Conservation (phyloP, 306 rosid genomes). For the Amphicarpaea edgeworthii region DNA sequence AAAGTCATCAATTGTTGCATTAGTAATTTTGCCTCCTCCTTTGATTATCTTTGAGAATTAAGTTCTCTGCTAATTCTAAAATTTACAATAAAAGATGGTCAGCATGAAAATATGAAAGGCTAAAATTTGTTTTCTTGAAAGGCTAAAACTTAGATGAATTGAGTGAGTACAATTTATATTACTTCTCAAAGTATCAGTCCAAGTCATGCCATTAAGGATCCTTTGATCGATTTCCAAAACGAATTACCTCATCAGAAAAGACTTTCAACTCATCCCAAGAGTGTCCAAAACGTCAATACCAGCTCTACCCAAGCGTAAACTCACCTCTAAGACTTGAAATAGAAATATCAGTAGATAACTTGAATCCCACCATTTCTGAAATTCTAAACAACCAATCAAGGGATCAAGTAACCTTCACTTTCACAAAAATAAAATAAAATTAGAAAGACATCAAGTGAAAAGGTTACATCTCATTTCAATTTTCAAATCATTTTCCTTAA, state of each 20-base stretch:
- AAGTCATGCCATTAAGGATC: constrained; percentile 95
- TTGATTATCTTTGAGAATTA: constrained; percentile 61
- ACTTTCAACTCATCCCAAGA: constrained; percentile 86
- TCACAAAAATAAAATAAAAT: constrained; percentile 31
- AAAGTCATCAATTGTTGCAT: constrained; percentile 73
- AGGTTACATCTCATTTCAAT: constrained; percentile 18
- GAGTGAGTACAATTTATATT: constrained; percentile 50
- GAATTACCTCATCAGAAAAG: constrained; percentile 83
- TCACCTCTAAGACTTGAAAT: constrained; percentile 83
- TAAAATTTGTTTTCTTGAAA: constrained; percentile 2
- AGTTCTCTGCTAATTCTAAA: constrained; percentile 70
- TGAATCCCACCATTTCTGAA: no score
- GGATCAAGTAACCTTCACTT: constrained; percentile 33
- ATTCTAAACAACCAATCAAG: constrained; percentile 40
- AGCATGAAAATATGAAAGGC: constrained; percentile 39
- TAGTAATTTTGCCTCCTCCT: constrained; percentile 64
- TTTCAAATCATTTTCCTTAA: constrained; percentile 38
- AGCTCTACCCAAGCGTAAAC: constrained; percentile 77
- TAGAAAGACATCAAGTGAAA: constrained; percentile 13
- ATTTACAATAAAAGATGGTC: constrained; percentile 37
- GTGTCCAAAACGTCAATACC: constrained; percentile 86
- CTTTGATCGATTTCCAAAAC: constrained; percentile 88
- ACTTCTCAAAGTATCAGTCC: constrained; percentile 93
- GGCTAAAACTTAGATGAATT: constrained; percentile 33
- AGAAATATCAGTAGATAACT: constrained; percentile 31